These are phyloP conservation scores for Litchi chinensis DNA, from an alignment of 345 rosid genomes.

Conservation along the genomic window DNA sequence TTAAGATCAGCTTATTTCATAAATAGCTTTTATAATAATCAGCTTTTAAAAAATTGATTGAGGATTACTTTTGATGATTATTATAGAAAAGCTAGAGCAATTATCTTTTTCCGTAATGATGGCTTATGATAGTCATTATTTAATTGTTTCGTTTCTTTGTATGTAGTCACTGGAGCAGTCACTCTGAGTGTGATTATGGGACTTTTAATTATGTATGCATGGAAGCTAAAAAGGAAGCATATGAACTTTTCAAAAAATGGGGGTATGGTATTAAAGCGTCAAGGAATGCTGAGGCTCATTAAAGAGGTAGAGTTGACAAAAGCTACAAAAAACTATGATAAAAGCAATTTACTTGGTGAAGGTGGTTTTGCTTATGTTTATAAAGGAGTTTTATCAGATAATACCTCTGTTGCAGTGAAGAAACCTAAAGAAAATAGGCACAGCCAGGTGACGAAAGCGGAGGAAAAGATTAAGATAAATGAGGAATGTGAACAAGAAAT, in stretches of 20 bases:
- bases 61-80: no score
- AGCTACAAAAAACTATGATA: conserved; percentile 29
- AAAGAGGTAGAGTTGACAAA: conserved; percentile 24
- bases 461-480: conserved; percentile 13
- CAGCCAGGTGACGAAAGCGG: no score
- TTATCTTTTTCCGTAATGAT: no score
- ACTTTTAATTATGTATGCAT: conserved; percentile 3
- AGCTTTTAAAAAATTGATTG: no score
- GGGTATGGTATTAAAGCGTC: conserved; percentile 28
- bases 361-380: conserved; percentile 36
- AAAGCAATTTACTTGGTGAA: conserved; percentile 16
- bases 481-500: conserved; percentile 29
- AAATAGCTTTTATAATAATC: no score
- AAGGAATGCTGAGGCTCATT: conserved; percentile 30
- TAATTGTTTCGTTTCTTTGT: neutral
- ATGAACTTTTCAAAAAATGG: conserved; percentile 31
- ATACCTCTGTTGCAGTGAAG: neutral
- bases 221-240: conserved; percentile 19
- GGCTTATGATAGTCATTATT: no score
- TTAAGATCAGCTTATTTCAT: no score
- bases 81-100: no score
- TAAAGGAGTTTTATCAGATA: conserved; percentile 23
- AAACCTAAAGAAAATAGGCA: conserved; percentile 3
- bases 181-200: neutral
- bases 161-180: conserved; percentile 15